Percentiles rank a stretch among this genome's conserved stretches.
Conservation (phyloP, 2,329 filamentous ascomycete species). For the Venturia nashicola region DNA sequence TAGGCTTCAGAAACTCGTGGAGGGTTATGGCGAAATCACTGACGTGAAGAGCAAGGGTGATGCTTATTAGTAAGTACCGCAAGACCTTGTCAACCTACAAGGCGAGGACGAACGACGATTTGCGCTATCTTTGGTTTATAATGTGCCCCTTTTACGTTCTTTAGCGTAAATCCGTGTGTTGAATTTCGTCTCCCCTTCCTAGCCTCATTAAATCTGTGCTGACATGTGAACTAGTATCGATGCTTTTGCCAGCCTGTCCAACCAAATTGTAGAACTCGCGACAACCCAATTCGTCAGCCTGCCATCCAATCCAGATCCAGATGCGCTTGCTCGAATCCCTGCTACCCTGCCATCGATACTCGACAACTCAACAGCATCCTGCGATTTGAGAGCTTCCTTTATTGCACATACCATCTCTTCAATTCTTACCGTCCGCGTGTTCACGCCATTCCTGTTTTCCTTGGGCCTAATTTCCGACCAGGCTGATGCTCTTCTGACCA, state of each 20-base stretch:
- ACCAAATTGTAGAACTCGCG: conserved; percentile 39
- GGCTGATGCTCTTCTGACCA: conserved; percentile 42
- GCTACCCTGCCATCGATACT: conserved; percentile 41
- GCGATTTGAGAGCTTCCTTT: conserved; percentile 41
- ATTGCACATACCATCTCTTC: conserved; percentile 44
- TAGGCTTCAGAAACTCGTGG: conserved; percentile 30
- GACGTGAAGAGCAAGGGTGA: conserved; percentile 32
- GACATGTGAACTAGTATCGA: conserved; percentile 28
- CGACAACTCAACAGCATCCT: conserved; percentile 38
- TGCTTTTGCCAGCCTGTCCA: conserved; percentile 38
- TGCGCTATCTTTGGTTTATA: not conserved
- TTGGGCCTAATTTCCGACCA: conserved; percentile 41
- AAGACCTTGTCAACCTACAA: not conserved
- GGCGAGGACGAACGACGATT: not conserved
- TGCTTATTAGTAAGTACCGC: conserved; percentile 30
- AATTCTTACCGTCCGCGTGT: conserved; percentile 43
- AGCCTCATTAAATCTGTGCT: conserved; percentile 13
- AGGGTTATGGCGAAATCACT: conserved; percentile 28
- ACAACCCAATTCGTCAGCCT: conserved; percentile 40
- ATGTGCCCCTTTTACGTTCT: not conserved
- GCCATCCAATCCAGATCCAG: conserved; percentile 36
- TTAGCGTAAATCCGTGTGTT: conserved; percentile 2
- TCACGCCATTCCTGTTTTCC: conserved; percentile 46
- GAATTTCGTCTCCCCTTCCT: not conserved
- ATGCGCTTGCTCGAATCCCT: conserved; percentile 39